Base-by-base conservation (phyloP, 106 monocot species). In the Apostasia ramifera region DNA sequence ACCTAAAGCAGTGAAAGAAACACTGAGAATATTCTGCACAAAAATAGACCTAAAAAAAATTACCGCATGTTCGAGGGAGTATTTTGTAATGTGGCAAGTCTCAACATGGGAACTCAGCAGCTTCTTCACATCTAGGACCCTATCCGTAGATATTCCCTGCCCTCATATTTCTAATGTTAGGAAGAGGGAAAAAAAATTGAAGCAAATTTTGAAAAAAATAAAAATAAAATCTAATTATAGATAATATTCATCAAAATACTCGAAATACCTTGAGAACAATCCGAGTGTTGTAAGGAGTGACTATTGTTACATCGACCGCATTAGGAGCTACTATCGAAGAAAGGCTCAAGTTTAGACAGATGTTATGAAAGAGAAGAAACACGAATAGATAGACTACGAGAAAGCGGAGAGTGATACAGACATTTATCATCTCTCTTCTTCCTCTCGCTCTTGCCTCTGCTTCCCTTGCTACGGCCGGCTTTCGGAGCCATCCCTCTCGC, bases 141-240 rank as follows among this genome's bases (percentile, higher is more conserved):
- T 91, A 63, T 95, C 94, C 49, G 94, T 88, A 12, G 94, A 95
- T 58, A 95, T 88, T 55, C 94, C 91, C 94, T 95, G 46, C 57
- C 26, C 26, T 26, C 26, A 26, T 26, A 26, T 26, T 26, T 26
- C 26, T 26, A 26, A 26, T 26, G 26, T 26, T 26, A 26, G 26
- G 81, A 66, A 52, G 8, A 0, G 6, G 44, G 10, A 47, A 54
- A 1, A 76, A 59, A 69, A 57, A 26, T 46, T 14, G 1, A 8
- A 53, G n/a, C 4, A 13, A 57, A 7, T 39, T 37, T n/a, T 5
- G 67, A 50, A 11, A 42, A 44, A 71, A 1, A 12, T 42, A 26
- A 37, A 77, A 56, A 14, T 3, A 67, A 39, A 43, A 67, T 5
- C 0, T 51, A 58, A n/a, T 60, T 43, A 52, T 11, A 67, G 59